Conservation (phyloP, 2,329 filamentous ascomycete species). For the Phaeophleospora eucalypticola region DNA sequence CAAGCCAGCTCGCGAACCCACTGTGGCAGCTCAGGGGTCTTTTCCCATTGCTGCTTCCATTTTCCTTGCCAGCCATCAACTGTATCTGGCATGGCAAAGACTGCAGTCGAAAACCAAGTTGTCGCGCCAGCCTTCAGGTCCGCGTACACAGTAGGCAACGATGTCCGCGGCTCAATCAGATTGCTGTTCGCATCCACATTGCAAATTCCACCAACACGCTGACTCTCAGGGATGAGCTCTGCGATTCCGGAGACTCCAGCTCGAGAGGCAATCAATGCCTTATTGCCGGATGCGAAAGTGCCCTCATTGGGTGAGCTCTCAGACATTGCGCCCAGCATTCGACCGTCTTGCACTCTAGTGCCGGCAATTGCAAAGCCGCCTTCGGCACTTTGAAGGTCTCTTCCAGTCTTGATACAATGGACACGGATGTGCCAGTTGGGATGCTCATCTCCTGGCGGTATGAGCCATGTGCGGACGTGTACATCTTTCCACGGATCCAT, state of each 20-base stretch:
- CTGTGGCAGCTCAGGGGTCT: conserved; percentile 22
- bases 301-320: conserved; percentile 40
- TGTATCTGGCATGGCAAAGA: conserved; percentile 64
- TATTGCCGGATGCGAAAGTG: conserved; percentile 31
- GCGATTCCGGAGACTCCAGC: conserved; percentile 51
- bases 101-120: conserved; percentile 65
- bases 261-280: conserved; percentile 44
- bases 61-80: conserved; percentile 48
- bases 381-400: conserved; percentile 67
- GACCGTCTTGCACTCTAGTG: conserved; percentile 56
- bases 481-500: conserved; percentile 72
- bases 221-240: conserved; percentile 37
- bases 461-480: conserved; percentile 59
- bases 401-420: conserved; percentile 57
- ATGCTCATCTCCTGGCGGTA: conserved; percentile 56
- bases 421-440: conserved; percentile 68
- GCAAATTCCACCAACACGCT: conserved; percentile 59
- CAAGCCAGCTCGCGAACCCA: conserved; percentile 21
- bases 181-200: conserved; percentile 78
- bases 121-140: conserved; percentile 56
- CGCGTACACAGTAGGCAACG: conserved; percentile 65
- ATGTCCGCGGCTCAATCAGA: conserved; percentile 65
- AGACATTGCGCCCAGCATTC: conserved; percentile 46
- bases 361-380: conserved; percentile 68
- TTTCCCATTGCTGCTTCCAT: conserved; percentile 51